Base-by-base conservation (phyloP, 257 asterid species). In the Solanum rostratum region DNA sequence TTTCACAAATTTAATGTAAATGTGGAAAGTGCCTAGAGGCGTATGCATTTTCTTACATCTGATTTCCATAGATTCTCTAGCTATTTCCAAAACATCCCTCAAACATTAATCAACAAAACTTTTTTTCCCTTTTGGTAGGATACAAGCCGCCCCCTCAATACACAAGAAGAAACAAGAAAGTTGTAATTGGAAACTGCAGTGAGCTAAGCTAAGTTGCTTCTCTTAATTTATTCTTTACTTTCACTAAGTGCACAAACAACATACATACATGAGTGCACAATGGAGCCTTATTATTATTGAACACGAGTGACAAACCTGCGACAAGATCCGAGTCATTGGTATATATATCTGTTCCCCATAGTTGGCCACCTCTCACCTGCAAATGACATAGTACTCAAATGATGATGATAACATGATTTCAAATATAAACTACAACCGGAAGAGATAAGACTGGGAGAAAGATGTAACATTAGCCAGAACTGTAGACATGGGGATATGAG, bases 291-390 rank as follows among this genome's bases (percentile, higher is more conserved):
- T 11, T 20, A 4, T 73, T n/a, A 50, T 78, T 52, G 88, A 79
- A 33, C 29, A 53, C 12, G 80, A 86, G 71, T 37, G 39, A 73
- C 63, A 85, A 84, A 63, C 99, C 98, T 85, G 99, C 99, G 85
- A 94, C 99, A 89, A 97, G 92, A 94, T 97, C 99, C 16, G 99
- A 97, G 90, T 97, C 99, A 85, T 93, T 96, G 33, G 99, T 97
- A 86, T 97, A 97, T 87, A 94, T 90, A 89, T 97, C 99, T 53
- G 98, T 97, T 37, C 98, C 99, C 99, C 99, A 97, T 82, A 97
- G 94, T 89, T 97, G 98, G 82, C 98, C 97, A 39, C 98, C 95
- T 87, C 97, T 91, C 85, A 96, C 99, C 99, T 96, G 95, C 90
- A 90, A 66, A 88, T 82, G 81, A 84, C 78, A 66, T 79, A 78